Percentiles rank a stretch among this genome's conserved stretches.
phyloP scores from a whole-genome alignment of 768 basidiomycete species.

The Paxillus involutus region DNA sequence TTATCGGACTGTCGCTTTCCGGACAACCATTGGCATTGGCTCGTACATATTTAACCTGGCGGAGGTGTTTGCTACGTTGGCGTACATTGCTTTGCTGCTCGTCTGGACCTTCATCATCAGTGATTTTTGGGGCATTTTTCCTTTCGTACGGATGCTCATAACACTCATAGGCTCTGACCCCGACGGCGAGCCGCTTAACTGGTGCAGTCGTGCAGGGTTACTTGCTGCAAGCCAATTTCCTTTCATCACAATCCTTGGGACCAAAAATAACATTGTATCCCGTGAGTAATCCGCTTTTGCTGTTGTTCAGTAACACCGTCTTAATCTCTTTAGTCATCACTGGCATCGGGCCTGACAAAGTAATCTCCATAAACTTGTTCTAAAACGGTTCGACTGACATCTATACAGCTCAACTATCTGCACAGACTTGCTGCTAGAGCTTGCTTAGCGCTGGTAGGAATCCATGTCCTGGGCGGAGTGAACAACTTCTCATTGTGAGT shows the following conservation, averaged over 20 bases:
- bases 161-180: slow-evolving; percentile 18
- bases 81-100: slow-evolving; percentile 38
- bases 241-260: slow-evolving; percentile 41
- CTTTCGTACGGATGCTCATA: neutral
- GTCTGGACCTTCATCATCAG: slow-evolving; percentile 39
- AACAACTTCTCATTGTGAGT: slow-evolving; percentile 15
- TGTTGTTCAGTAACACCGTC: neutral
- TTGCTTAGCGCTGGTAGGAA: slow-evolving; percentile 45
- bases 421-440: slow-evolving; percentile 50
- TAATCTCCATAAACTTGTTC: neutral
- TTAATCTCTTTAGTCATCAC: slow-evolving; percentile 15
- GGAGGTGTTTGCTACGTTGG: slow-evolving; percentile 38
- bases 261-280: slow-evolving; percentile 38
- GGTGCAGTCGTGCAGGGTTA: slow-evolving; percentile 31
- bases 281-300: slow-evolving; percentile 6
- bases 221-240: slow-evolving; percentile 37
- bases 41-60: slow-evolving; percentile 40
- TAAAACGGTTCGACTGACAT: neutral
- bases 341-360: slow-evolving; percentile 22
- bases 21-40: slow-evolving; percentile 33
- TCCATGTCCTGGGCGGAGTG: slow-evolving; percentile 39
- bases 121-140: slow-evolving; percentile 12
- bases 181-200: slow-evolving; percentile 26
- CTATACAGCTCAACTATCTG: slow-evolving; percentile 32
- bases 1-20: slow-evolving; percentile 37